phyloP scores from a whole-genome alignment of 129 eudicot species.

The Artemisia argyi region DNA sequence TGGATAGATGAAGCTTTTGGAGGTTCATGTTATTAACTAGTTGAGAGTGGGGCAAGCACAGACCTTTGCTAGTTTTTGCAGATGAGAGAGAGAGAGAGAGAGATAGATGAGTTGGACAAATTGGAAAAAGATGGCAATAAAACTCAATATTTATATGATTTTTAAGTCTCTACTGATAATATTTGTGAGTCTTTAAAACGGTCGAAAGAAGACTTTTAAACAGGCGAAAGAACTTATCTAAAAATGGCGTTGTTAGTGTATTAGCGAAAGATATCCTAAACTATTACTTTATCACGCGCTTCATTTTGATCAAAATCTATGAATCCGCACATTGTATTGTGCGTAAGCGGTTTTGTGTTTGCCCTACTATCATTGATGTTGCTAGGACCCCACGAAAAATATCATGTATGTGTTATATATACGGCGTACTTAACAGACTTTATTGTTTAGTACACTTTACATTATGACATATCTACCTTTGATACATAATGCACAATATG shows the following conservation, averaged over 20 bases:
- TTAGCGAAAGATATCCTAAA: not conserved
- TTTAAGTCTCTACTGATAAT: not conserved
- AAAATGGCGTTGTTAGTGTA: not conserved
- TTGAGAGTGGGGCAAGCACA: slow-evolving; percentile 55
- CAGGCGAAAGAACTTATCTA: not conserved
- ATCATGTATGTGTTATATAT: slow-evolving; percentile 10
- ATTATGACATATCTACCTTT: slow-evolving; percentile 1
- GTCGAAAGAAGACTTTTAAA: not conserved
- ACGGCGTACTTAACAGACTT: not conserved
- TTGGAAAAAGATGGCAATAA: slow-evolving; percentile 31
- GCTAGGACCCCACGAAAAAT: slow-evolving; percentile 6
- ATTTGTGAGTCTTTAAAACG: not conserved
- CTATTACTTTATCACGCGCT: not conserved
- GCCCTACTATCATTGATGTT: slow-evolving; percentile 30
- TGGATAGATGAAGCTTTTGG: slow-evolving; percentile 28
- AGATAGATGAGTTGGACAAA: slow-evolving; percentile 38
- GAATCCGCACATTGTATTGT: slow-evolving; percentile 26
- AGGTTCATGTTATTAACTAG: slow-evolving; percentile 42
- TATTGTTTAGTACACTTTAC: not conserved
- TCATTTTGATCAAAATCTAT: not conserved
- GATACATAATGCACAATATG: not conserved
- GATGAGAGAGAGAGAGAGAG: slow-evolving; percentile 31
- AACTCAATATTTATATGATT: not conserved
- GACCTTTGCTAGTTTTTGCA: slow-evolving; percentile 51
- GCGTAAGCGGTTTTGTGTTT: slow-evolving; percentile 25